phyloP scores from a whole-genome alignment of 1,284 basidiomycete species.

The Ganoderma sinense region DNA sequence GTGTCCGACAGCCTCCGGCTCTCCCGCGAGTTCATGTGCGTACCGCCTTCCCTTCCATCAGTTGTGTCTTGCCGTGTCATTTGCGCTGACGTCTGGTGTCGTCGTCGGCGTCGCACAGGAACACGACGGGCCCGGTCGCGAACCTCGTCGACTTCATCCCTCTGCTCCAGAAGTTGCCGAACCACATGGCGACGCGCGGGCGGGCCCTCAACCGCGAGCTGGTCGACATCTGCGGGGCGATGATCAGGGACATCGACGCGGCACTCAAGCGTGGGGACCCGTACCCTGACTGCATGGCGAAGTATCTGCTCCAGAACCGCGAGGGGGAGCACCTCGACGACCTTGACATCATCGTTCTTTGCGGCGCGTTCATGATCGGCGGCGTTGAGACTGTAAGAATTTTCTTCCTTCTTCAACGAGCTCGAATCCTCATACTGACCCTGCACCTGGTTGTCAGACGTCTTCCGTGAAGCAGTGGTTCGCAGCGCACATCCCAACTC shows the following conservation, averaged over 20 bases:
- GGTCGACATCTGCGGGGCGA: conserved; percentile 37
- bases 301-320: conserved; percentile 44
- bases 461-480: conserved; percentile 33
- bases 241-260: conserved; percentile 33
- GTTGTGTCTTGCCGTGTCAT: not conserved
- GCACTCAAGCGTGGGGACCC: conserved; percentile 35
- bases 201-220: conserved; percentile 45
- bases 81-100: not conserved
- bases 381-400: conserved; percentile 49
- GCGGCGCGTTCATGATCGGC: conserved; percentile 45
- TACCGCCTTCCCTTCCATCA: not conserved
- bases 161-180: conserved; percentile 46
- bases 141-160: conserved; percentile 50
- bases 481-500: conserved; percentile 27
- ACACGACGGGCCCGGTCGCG: conserved; percentile 43
- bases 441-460: conserved; percentile 18
- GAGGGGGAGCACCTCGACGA: conserved; percentile 40
- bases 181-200: conserved; percentile 41
- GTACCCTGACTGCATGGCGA: conserved; percentile 43
- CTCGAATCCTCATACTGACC: not conserved
- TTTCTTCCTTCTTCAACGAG: not conserved
- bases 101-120: conserved; percentile 11
- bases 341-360: conserved; percentile 8
- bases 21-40: conserved; percentile 12
- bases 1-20: conserved; percentile 42